Evolutionary conservation across 148 eudicot species (phyloP), one percentile per base, ranked within the genome.

Genomic region (Simmondsia chinensis): DNA sequence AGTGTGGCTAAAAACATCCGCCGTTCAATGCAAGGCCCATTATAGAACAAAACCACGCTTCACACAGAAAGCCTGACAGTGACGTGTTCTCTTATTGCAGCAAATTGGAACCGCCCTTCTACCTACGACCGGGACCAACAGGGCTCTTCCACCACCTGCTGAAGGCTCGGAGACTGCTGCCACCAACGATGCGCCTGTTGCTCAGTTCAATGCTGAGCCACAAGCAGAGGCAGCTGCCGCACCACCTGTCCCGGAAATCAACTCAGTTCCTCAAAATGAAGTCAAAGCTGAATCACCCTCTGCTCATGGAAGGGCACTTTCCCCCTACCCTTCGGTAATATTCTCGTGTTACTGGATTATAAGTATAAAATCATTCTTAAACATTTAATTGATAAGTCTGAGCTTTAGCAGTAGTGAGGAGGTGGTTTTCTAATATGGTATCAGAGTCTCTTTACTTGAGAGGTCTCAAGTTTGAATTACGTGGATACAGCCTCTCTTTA

Each of bases 311-410:
- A 66, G 77, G 57, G 53, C 94, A 23, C 86, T 82, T 56, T 91
- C 99, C 3, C 99, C 99, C 52, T 91, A 71, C 67, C 72, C 94
- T 20, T 70, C 51, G 45, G 99, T 91, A 74, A 66, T n/a, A n/a
- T n/a, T n/a, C n/a, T n/a, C n/a, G n/a, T n/a, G n/a, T n/a, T n/a
- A n/a, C n/a, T n/a, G n/a, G n/a, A n/a, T n/a, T n/a, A n/a, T n/a
- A n/a, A n/a, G n/a, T n/a, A n/a, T n/a, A n/a, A n/a, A n/a, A n/a
- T n/a, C n/a, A n/a, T n/a, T n/a, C n/a, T n/a, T n/a, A n/a, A n/a
- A n/a, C n/a, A n/a, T n/a, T n/a, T n/a, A n/a, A n/a, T n/a, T n/a
- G n/a, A n/a, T n/a, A n/a, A n/a, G n/a, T n/a, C n/a, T n/a, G n/a
- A n/a, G n/a, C n/a, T n/a, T n/a, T n/a, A n/a, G n/a, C n/a, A n/a